A percentile compares a stretch with the other conserved stretches of the same genome.
phyloP scores from a whole-genome alignment of 345 rosid genomes.

The Eucalyptus virginea region DNA sequence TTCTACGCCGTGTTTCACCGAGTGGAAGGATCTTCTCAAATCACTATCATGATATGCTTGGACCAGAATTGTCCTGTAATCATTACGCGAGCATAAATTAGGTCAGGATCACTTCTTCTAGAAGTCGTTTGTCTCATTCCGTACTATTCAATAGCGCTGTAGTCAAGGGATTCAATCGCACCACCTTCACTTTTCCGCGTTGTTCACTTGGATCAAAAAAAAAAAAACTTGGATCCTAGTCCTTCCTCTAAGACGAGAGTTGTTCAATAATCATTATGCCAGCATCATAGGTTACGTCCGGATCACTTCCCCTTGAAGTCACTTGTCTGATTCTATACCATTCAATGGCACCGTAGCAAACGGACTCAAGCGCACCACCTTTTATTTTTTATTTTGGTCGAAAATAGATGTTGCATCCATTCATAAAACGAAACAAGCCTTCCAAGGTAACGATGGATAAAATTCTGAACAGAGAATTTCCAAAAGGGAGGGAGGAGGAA shows the following conservation, averaged over 20 bases:
- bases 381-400: too few relatives aligned
- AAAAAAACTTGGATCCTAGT: background rate
- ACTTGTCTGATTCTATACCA: background rate
- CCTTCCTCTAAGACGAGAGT: background rate
- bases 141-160: too few relatives aligned
- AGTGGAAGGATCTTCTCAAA: background rate
- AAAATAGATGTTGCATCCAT: too few relatives aligned
- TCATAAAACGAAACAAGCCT: accelerated
- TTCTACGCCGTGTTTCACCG: background rate
- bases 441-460: too few relatives aligned
- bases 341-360: background rate
- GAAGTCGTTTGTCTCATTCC: too few relatives aligned
- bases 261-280: background rate
- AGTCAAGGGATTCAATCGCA: background rate
- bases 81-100: background rate
- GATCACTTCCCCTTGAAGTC: background rate
- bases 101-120: background rate
- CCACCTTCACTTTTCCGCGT: background rate
- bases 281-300: background rate
- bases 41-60: background rate
- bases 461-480: too few relatives aligned
- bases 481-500: too few relatives aligned
- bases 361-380: background rate
- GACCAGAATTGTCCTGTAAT: background rate
- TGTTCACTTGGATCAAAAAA: too few relatives aligned